phyloP scores from a whole-genome alignment of 192 early-diverging fungal genomes.

The Podila verticillata region DNA sequence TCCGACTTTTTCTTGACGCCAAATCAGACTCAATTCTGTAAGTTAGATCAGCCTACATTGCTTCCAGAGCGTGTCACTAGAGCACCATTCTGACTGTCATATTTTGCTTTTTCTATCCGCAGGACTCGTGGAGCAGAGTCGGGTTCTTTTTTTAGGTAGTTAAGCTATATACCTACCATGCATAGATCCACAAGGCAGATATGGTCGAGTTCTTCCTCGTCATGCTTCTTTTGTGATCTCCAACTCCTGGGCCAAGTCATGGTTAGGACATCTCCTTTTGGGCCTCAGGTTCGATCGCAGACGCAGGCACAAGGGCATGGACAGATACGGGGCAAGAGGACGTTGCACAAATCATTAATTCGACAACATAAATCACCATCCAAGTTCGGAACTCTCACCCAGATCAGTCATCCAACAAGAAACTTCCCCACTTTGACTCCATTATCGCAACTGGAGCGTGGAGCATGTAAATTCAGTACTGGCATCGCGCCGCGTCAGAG shows the following conservation, averaged over 20 bases:
- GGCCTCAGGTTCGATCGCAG: background rate
- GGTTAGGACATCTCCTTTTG: background rate
- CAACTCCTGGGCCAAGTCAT: slow-evolving; percentile 8
- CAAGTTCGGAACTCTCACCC: background rate
- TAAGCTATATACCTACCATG: slow-evolving; percentile 8
- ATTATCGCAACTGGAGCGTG: no score
- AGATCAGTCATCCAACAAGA: background rate
- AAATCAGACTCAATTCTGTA: slow-evolving; percentile 3
- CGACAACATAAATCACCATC: background rate
- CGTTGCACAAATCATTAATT: background rate
- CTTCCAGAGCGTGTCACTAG: background rate
- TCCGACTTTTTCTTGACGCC: background rate
- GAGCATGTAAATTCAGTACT: no score
- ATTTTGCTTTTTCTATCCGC: background rate
- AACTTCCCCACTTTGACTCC: no score
- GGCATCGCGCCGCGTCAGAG: no score
- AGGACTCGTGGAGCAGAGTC: background rate
- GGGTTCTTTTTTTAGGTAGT: background rate
- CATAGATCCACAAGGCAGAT: slow-evolving; percentile 50
- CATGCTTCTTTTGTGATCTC: slow-evolving; percentile 46
- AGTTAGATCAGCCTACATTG: background rate
- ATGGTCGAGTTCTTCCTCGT: slow-evolving; percentile 33
- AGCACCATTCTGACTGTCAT: background rate
- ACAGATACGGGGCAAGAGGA: background rate
- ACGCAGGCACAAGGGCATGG: background rate